phyloP scores from a whole-genome alignment of 148 eudicot genomes.

The Oxyria digyna region DNA sequence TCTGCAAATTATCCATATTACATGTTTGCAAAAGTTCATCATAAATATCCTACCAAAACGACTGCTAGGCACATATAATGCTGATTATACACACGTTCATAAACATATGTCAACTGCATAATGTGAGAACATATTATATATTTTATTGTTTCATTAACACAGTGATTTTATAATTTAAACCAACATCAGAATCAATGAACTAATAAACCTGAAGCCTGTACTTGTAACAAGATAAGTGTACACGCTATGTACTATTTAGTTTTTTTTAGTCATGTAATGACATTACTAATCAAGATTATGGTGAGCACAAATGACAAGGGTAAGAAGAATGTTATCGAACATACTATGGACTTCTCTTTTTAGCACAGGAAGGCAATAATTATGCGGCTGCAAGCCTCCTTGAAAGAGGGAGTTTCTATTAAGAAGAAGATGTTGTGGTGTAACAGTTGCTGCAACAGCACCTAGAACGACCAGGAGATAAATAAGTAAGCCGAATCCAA shows the following conservation, averaged over 20 bases:
- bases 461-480: slow-evolving; percentile 25
- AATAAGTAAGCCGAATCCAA: background rate
- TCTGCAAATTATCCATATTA: too few relatives aligned
- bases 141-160: background rate
- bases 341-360: slow-evolving; percentile 81
- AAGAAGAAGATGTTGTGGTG: slow-evolving; percentile 91
- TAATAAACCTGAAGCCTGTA: background rate
- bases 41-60: background rate
- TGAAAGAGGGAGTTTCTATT: slow-evolving; percentile 88
- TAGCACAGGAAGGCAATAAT: slow-evolving; percentile 89
- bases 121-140: background rate
- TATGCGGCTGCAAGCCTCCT: slow-evolving; percentile 91
- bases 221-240: background rate
- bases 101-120: background rate
- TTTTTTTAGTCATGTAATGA: too few relatives aligned
- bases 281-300: background rate
- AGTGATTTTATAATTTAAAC: background rate
- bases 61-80: background rate
- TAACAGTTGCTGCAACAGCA: slow-evolving; percentile 79
- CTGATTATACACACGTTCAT: background rate
- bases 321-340: slow-evolving; percentile 10
- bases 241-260: background rate
- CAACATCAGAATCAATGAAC: background rate
- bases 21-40: too few relatives aligned
- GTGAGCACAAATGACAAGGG: background rate